A percentile compares a stretch with the other conserved stretches of the same genome.
These are phyloP conservation scores for Coix lacrymajobi DNA, from an alignment of 176 grass and related monocot species.

Conservation along the genomic window DNA sequence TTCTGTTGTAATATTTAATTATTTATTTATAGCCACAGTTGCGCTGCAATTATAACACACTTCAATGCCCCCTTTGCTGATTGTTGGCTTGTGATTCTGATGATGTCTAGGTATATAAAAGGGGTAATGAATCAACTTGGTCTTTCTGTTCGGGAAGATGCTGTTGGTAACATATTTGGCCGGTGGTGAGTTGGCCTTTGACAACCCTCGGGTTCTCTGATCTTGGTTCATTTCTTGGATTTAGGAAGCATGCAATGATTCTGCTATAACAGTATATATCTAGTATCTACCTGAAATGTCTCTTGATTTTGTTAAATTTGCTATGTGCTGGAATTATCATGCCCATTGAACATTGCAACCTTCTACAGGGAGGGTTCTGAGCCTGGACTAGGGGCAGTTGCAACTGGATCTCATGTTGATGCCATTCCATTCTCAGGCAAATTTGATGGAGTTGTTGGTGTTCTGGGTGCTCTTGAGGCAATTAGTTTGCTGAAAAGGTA, in stretches of 20 bases:
- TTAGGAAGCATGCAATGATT: background rate
- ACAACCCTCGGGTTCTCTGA: background rate
- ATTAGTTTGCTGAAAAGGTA: slow-evolving; percentile 73
- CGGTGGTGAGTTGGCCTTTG: slow-evolving; percentile 59
- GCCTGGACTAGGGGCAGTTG: slow-evolving; percentile 56
- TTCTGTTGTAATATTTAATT: background rate
- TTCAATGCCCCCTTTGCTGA: background rate
- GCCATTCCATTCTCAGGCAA: slow-evolving; percentile 99
- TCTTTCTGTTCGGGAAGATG: slow-evolving; percentile 66
- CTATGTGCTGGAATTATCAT: background rate
- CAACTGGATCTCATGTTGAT: slow-evolving; percentile 94
- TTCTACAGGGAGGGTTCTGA: slow-evolving; percentile 75
- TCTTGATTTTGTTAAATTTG: background rate
- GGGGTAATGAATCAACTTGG: slow-evolving; percentile 68
- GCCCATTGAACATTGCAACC: background rate
- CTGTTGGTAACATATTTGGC: slow-evolving; percentile 92
- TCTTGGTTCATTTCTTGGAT: background rate
- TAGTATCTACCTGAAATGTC: background rate
- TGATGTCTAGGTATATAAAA: slow-evolving; percentile 66
- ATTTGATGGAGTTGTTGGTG: slow-evolving; percentile 94
- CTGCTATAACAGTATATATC: background rate
- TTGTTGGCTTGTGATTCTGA: background rate
- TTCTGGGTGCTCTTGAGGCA: slow-evolving; percentile 89
- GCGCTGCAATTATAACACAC: background rate
- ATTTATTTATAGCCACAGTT: background rate